Evolutionary conservation across 768 basidiomycete genomes (phyloP).

Genomic region (Hygrocybe punicea): DNA sequence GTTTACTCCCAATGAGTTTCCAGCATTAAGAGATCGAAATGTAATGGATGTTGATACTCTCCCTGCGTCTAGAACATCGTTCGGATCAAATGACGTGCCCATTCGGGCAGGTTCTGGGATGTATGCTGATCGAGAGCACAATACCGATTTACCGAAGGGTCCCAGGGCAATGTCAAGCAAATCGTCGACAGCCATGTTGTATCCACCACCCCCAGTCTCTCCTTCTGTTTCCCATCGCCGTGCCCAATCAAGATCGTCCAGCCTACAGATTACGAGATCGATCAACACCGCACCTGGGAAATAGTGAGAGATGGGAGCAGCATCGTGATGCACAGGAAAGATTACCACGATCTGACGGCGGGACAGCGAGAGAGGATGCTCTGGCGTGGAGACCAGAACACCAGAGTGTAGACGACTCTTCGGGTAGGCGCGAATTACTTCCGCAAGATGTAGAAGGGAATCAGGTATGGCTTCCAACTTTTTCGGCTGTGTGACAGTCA

Average conservation of each 20-base stretch:
- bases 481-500: not conserved
- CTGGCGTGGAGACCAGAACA: conserved; percentile 1
- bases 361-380: conserved; percentile 2
- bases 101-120: conserved; percentile 21
- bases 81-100: conserved; percentile 7
- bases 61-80: conserved; percentile 17
- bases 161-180: conserved; percentile 32
- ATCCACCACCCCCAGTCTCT: conserved; percentile 9
- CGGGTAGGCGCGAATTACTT: not conserved
- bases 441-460: not conserved
- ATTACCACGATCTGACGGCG: not conserved
- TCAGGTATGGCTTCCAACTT: not conserved
- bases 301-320: conserved; percentile 2
- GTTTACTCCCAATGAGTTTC: conserved; percentile 7
- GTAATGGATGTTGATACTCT: conserved; percentile 20
- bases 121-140: conserved; percentile 30
- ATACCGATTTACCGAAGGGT: conserved; percentile 16
- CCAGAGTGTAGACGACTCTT: conserved; percentile 1
- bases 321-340: not conserved
- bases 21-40: conserved; percentile 9
- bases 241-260: not conserved
- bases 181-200: not conserved
- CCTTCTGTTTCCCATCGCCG: not conserved
- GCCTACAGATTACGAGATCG: conserved; percentile 5
- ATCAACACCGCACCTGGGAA: conserved; percentile 6